Evolutionary conservation across 192 early-diverging fungal species (phyloP).

Genomic region (Gaertneriomyces sp.): DNA sequence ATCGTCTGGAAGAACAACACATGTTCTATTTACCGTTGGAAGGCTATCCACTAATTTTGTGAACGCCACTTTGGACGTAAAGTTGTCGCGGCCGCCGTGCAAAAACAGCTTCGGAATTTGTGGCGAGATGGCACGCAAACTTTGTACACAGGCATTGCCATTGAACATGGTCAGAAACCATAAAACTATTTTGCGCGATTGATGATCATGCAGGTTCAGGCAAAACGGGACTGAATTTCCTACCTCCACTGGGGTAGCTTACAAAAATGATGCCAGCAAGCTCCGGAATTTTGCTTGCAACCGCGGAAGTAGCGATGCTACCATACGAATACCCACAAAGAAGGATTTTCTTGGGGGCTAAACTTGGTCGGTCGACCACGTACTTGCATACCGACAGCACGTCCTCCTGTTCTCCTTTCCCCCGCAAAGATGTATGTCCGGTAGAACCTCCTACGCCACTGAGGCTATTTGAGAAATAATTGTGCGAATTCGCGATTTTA

Average conservation of each 20-base stretch:
- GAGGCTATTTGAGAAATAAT: neutral
- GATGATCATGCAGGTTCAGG: neutral
- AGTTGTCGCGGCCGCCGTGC: constrained; percentile 29
- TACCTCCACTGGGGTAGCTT: constrained; percentile 28
- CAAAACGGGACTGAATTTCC: neutral
- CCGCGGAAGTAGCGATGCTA: constrained; percentile 9
- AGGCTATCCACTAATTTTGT: constrained; percentile 7
- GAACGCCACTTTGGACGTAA: constrained; percentile 24
- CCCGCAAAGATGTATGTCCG: constrained; percentile 25
- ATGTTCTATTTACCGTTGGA: constrained; percentile 22
- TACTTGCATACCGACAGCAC: constrained; percentile 21
- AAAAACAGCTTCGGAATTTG: constrained; percentile 30
- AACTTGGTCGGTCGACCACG: neutral
- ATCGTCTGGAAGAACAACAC: constrained; percentile 14
- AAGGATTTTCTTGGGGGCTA: constrained; percentile 15
- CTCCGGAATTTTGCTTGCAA: constrained; percentile 17
- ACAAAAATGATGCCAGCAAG: constrained; percentile 27
- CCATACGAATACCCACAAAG: constrained; percentile 39
- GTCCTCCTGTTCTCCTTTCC: constrained; percentile 28
- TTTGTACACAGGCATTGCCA: neutral
- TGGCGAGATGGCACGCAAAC: constrained; percentile 5
- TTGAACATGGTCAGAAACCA: constrained; percentile 36
- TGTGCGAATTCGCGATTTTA: neutral
- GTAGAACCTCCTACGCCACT: constrained; percentile 28
- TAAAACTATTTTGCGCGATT: constrained; percentile 15